Evolutionary conservation across 2,329 filamentous ascomycete genomes (phyloP).

Genomic region (Albifimbria verrucaria): DNA sequence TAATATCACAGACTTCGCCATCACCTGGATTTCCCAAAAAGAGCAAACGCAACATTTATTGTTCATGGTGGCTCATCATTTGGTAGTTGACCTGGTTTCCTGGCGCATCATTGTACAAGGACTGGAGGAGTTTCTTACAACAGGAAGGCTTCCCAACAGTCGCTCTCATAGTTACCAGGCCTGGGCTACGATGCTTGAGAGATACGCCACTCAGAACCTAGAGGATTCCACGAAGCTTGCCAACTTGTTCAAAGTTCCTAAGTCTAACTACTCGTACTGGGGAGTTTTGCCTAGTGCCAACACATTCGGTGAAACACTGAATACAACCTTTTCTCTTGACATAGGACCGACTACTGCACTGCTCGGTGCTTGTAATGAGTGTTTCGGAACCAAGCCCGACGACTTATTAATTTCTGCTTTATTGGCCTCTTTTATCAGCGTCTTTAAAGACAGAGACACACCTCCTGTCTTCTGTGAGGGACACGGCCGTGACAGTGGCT

Average conservation of each 20-base stretch:
- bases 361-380: neutral
- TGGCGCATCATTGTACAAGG: constrained; percentile 39
- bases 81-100: constrained; percentile 36
- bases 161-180: constrained; percentile 29
- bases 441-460: neutral
- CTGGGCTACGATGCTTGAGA: constrained; percentile 22
- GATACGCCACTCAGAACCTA: neutral
- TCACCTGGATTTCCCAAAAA: too few relatives aligned
- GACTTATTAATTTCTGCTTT: neutral
- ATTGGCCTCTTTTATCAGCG: neutral
- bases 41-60: too few relatives aligned
- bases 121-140: constrained; percentile 32
- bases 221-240: neutral
- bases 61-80: constrained; percentile 26
- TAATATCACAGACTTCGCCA: too few relatives aligned
- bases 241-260: neutral
- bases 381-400: neutral
- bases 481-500: neutral
- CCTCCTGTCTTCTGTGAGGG: neutral
- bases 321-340: neutral
- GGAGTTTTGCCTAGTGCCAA: neutral
- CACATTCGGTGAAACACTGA: neutral
- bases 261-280: neutral
- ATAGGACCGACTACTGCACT: neutral
- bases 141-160: constrained; percentile 9